Evolutionary conservation across 2,329 filamentous ascomycete genomes (phyloP), one percentile per base, ranked within the genome.

Genomic region (Colletotrichum sp.): DNA sequence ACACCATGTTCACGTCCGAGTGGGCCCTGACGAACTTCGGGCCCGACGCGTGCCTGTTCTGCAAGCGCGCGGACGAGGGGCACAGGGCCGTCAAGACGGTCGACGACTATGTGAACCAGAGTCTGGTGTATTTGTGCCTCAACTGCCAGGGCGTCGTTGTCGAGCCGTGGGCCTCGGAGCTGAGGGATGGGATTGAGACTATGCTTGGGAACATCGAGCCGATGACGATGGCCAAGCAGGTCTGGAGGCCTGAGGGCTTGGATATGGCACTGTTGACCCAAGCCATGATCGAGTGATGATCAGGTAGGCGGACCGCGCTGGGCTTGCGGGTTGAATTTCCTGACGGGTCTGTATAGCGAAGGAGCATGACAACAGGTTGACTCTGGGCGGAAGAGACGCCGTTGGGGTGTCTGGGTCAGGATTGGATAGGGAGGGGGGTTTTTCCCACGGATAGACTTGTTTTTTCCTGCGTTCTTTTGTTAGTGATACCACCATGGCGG

Each of bases 41-140:
- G 34, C 74, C 73, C 36, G 67, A 57, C 24, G 61, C 76, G 16
- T 86, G 85, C 66, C 78, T 83, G 2, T 77, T 76, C 24, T 85
- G 84, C 73, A 70, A 80, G 36, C 64, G 69, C 43, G 8, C 66
- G 21, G 7, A 74, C 78, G 43, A 34, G 24, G 36, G 43, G 43
- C 43, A 51, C 43, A 51, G 21, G 43, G 13, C 62, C 33, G 34
- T n/a, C 8, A 24, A 34, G 63, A 51, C 51, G 36, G 15, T 73
- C 2, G 77, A 75, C 12, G 63, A 38, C 33, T 55, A 70, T 15
- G 29, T 54, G 43, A 7, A 51, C 21, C 62, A 47, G 2, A 36
- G 64, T 3, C 74, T 77, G 8, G 76, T 79, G 2, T 86, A 81
- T 78, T 72, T 77, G 9, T 86, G 84, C 70, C 67, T 84, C 58